These are phyloP conservation scores for Jaenimonas drosophilae DNA, from an alignment of 208 protist genomes.

Conservation along the genomic window DNA sequence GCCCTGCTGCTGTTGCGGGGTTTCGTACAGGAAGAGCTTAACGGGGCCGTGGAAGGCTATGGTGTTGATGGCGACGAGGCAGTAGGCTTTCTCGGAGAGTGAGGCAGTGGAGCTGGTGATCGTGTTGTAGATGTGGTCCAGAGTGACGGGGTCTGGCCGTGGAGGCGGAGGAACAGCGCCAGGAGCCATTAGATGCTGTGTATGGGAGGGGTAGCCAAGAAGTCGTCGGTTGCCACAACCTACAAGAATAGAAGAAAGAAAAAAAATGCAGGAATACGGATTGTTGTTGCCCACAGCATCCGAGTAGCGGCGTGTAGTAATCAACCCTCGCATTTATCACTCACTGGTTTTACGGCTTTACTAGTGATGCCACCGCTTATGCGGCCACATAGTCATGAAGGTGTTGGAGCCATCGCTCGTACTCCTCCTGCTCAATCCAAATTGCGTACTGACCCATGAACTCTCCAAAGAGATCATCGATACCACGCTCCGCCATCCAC, in stretches of 20 bases:
- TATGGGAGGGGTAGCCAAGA: no score
- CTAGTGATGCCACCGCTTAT: conserved; percentile 7
- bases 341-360: no score
- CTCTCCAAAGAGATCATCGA: conserved; percentile 79
- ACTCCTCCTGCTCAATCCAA: conserved; percentile 81
- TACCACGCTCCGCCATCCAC: conserved; percentile 64
- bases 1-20: not conserved
- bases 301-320: no score
- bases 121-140: conserved; percentile 65
- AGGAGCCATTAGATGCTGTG: no score
- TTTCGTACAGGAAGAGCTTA: conserved; percentile 74
- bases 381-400: conserved; percentile 75
- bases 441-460: conserved; percentile 72
- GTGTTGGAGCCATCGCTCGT: conserved; percentile 79
- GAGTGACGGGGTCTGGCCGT: conserved; percentile 68
- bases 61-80: conserved; percentile 68
- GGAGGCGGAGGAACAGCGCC: conserved; percentile 43
- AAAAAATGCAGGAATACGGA: not conserved
- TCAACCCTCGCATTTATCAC: no score
- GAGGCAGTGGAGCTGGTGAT: conserved; percentile 26
- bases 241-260: conserved; percentile 1
- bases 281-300: no score
- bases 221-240: not conserved
- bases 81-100: conserved; percentile 52
- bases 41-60: conserved; percentile 73